These are phyloP conservation scores for Mucor plumbeus DNA, from an alignment of 371 early-diverging fungal genomes.

Conservation along the genomic window DNA sequence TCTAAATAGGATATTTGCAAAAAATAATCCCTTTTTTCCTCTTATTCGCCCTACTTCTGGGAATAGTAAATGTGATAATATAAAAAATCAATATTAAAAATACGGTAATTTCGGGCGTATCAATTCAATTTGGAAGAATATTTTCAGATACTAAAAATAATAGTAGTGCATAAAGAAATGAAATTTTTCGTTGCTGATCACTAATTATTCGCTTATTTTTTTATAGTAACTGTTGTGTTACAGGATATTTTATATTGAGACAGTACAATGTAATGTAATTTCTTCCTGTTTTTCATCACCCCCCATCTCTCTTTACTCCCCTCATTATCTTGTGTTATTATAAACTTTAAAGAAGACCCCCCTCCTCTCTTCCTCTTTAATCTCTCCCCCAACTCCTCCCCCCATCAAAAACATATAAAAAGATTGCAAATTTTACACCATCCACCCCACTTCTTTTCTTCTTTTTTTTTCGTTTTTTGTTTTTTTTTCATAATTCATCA, in stretches of 20 bases:
- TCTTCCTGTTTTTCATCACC: neutral
- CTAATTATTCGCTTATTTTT: conserved; percentile 6
- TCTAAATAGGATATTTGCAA: neutral
- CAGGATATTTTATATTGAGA: conserved; percentile 3
- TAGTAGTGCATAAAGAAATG: conserved; percentile 3
- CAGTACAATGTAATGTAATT: conserved; percentile 3
- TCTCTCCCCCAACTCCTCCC: neutral
- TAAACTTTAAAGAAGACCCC: neutral
- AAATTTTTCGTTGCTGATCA: conserved; percentile 16
- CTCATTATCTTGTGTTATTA: conserved; percentile 2
- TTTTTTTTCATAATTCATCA: neutral
- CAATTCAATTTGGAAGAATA: neutral
- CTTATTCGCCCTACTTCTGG: neutral
- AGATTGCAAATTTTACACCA: conserved; percentile 2
- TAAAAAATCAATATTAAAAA: neutral
- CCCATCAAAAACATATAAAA: conserved; percentile 15
- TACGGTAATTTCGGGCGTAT: conserved; percentile 2
- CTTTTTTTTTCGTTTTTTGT: conserved; percentile 5
- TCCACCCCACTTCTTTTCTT: conserved; percentile 7
- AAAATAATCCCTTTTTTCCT: too few species aligned
- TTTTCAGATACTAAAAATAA: neutral
- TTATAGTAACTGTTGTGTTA: conserved; percentile 6
- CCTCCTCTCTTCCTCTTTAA: neutral
- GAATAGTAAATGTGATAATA: conserved; percentile 10
- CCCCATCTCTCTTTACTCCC: neutral